Percentiles rank a stretch among this genome's conserved stretches.
phyloP scores from a whole-genome alignment of 2,329 filamentous ascomycete genomes.

The Colletotrichum cordylinicola region DNA sequence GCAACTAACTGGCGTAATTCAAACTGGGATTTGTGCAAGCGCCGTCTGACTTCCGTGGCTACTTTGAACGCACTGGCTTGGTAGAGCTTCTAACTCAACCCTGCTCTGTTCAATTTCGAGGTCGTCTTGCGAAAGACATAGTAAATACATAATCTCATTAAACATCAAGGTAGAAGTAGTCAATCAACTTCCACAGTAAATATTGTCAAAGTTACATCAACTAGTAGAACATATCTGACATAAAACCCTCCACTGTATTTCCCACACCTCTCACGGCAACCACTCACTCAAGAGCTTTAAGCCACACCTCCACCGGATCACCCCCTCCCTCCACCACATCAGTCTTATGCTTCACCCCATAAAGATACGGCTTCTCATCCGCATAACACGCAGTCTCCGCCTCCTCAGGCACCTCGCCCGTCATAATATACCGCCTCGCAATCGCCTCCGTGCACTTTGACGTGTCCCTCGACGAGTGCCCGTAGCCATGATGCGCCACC shows the following conservation, averaged over 20 bases:
- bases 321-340: not conserved
- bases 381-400: slow-evolving; percentile 52
- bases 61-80: rapidly evolving
- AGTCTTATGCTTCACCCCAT: slow-evolving; percentile 31
- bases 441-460: slow-evolving; percentile 51
- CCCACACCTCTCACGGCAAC: not conserved
- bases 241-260: not conserved
- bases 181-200: not conserved
- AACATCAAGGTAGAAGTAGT: not conserved
- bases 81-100: too few relatives aligned
- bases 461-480: slow-evolving; percentile 50
- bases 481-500: slow-evolving; percentile 55
- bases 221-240: not conserved
- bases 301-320: slow-evolving; percentile 7
- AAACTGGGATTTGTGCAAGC: not conserved
- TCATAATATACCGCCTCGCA: slow-evolving; percentile 43
- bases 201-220: not conserved
- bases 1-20: not conserved
- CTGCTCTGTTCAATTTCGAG: not conserved
- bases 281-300: not conserved
- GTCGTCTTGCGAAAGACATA: not conserved
- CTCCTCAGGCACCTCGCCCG: slow-evolving; percentile 44
- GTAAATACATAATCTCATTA: too few relatives aligned
- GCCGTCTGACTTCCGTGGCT: rapidly evolving
- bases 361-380: slow-evolving; percentile 53